phyloP scores from a whole-genome alignment of 495 filamentous ascomycete genomes.

The Podospora pseudopauciseta region DNA sequence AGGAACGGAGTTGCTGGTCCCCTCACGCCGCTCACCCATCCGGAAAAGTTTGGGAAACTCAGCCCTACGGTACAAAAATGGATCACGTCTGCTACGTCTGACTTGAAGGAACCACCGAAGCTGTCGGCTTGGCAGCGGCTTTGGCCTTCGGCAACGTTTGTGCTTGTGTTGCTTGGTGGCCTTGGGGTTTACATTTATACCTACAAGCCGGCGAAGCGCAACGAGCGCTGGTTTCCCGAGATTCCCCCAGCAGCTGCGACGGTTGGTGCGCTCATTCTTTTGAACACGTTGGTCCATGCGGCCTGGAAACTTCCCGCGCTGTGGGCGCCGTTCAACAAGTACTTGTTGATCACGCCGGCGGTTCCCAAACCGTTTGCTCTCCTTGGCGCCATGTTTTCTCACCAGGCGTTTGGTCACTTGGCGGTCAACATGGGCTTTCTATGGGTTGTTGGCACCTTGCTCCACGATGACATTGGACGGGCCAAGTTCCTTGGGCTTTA shows the following conservation, averaged over 20 bases:
- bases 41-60: slow-evolving; percentile 26
- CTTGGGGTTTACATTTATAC: slow-evolving; percentile 53
- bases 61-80: slow-evolving; percentile 39
- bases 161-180: slow-evolving; percentile 47
- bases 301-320: slow-evolving; percentile 65
- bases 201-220: slow-evolving; percentile 59
- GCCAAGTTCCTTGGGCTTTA: slow-evolving; percentile 81
- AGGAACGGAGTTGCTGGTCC: slow-evolving; percentile 44
- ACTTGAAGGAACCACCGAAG: slow-evolving; percentile 45
- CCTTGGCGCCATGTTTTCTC: slow-evolving; percentile 73
- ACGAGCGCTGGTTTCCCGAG: slow-evolving; percentile 64
- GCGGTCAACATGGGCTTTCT: slow-evolving; percentile 63
- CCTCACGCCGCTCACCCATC: slow-evolving; percentile 41
- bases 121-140: slow-evolving; percentile 57
- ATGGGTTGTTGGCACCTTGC: slow-evolving; percentile 47
- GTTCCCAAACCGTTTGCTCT: slow-evolving; percentile 63
- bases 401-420: slow-evolving; percentile 64
- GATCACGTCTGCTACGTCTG: slow-evolving; percentile 35
- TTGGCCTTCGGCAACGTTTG: slow-evolving; percentile 59
- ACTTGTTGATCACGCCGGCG: slow-evolving; percentile 69
- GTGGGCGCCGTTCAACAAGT: slow-evolving; percentile 73
- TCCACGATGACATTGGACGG: slow-evolving; percentile 85
- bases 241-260: slow-evolving; percentile 79
- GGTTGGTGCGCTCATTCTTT: slow-evolving; percentile 58
- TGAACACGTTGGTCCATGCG: slow-evolving; percentile 60